Evolutionary conservation across 192 early-diverging fungal genomes (phyloP).

Genomic region (Helicostylum pulchrum): DNA sequence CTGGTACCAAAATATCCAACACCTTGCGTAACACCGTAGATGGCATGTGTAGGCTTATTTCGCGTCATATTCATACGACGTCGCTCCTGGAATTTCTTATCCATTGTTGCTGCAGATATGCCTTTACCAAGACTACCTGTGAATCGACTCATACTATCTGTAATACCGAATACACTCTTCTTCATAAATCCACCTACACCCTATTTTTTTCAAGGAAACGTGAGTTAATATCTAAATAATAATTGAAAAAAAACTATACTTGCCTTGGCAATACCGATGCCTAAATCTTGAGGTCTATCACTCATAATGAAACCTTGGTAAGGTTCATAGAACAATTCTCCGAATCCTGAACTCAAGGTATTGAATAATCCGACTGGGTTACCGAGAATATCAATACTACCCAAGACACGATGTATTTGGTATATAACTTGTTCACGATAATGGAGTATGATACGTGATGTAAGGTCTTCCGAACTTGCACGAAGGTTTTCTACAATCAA

Average conservation of each 20-base stretch:
- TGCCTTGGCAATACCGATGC: constrained; percentile 74
- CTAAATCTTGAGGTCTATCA: constrained; percentile 80
- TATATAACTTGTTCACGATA: constrained; percentile 78
- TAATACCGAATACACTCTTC: constrained; percentile 86
- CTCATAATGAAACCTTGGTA: constrained; percentile 87
- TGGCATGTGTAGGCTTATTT: constrained; percentile 79
- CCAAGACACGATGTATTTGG: constrained; percentile 67
- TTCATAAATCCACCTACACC: constrained; percentile 67
- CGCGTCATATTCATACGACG: constrained; percentile 64
- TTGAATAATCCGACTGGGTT: constrained; percentile 85
- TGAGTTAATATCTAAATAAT: not conserved
- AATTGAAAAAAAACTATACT: not conserved
- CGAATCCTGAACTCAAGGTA: constrained; percentile 81
- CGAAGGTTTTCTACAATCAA: constrained; percentile 75
- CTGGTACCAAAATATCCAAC: constrained; percentile 70
- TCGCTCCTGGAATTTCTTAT: constrained; percentile 75
- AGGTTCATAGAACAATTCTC: constrained; percentile 90
- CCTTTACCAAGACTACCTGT: constrained; percentile 88
- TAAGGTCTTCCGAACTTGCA: constrained; percentile 58
- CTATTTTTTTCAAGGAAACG: constrained; percentile 2
- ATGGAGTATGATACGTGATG: constrained; percentile 67
- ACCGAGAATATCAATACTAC: constrained; percentile 84
- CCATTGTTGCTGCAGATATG: constrained; percentile 80
- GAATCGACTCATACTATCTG: constrained; percentile 82
- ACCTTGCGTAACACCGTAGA: constrained; percentile 81